Evolutionary conservation across 495 filamentous ascomycete genomes (phyloP).

Genomic region (Tuber calosporum): DNA sequence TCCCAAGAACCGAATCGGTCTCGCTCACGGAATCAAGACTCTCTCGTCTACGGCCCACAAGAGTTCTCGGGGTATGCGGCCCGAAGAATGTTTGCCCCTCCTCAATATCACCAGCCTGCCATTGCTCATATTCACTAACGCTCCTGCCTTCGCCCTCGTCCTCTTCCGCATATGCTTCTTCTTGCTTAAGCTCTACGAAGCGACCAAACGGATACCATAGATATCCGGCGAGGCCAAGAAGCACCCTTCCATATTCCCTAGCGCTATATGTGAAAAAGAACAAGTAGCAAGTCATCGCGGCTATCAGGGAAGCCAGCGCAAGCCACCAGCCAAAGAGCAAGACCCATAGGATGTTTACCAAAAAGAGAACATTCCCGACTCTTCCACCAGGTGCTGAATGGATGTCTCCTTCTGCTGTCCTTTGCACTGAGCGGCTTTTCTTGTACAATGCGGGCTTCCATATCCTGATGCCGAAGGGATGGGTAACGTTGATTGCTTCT

Average conservation of each 20-base stretch:
- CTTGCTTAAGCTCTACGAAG: conserved; percentile 83
- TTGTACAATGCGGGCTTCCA: conserved; percentile 99
- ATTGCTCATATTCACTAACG: conserved; percentile 98
- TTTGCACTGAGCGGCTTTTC: conserved; percentile 91
- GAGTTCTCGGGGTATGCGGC: conserved; percentile 65
- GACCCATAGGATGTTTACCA: conserved; percentile 88
- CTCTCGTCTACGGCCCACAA: conserved; percentile 79
- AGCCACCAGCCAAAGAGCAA: conserved; percentile 97
- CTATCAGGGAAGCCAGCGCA: conserved; percentile 62
- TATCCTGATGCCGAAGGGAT: conserved; percentile 95
- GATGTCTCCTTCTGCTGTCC: conserved; percentile 93
- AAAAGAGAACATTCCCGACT: conserved; percentile 71
- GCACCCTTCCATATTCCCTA: conserved; percentile 74
- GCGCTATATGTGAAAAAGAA: conserved; percentile 74
- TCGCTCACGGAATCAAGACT: conserved; percentile 84
- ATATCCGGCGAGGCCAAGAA: conserved; percentile 78
- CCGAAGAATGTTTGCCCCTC: conserved; percentile 95
- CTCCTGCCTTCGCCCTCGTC: conserved; percentile 98
- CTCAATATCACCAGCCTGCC: conserved; percentile 95
- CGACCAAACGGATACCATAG: conserved; percentile 94
- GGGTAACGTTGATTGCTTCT: conserved; percentile 96
- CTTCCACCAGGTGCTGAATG: conserved; percentile 87
- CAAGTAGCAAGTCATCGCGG: conserved; percentile 67
- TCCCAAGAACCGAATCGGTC: conserved; percentile 80
- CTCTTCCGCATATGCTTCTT: conserved; percentile 91